Conservation (phyloP, 2,329 filamentous ascomycete genomes). For the Reticulascus tulasneorum region DNA sequence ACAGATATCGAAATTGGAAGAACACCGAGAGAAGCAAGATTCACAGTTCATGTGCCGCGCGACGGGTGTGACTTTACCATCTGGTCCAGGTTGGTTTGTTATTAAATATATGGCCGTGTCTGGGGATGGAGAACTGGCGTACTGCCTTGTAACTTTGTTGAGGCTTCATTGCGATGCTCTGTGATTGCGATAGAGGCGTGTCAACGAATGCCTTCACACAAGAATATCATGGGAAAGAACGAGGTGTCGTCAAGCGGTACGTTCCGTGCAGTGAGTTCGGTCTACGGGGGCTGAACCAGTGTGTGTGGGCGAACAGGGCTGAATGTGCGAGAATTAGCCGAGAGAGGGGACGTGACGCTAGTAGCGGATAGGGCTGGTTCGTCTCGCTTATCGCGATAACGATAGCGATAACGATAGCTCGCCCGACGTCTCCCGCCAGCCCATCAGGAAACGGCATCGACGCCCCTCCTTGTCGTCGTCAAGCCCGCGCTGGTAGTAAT, state of each 20-base stretch:
- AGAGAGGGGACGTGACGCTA: too few species aligned
- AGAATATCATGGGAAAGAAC: conserved; percentile 1
- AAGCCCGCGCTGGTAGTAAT: too few species aligned
- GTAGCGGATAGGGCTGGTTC: too few species aligned
- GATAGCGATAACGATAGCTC: conserved; percentile 4
- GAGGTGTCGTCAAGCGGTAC: conserved; percentile 11
- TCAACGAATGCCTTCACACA: background rate
- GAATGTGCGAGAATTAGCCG: conserved; percentile 1
- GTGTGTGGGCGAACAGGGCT: conserved; percentile 1
- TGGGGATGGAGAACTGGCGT: too few species aligned
- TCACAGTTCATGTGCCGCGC: background rate
- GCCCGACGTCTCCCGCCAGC: background rate
- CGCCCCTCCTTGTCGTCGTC: too few species aligned
- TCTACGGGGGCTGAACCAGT: background rate
- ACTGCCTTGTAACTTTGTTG: conserved; percentile 3
- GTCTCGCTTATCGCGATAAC: too few species aligned
- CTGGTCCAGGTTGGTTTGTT: conserved; percentile 1
- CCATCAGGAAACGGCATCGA: too few species aligned
- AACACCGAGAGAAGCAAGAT: too few species aligned
- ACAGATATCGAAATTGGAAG: too few species aligned
- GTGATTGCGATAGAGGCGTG: background rate
- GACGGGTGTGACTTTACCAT: conserved; percentile 1
- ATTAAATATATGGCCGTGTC: too few species aligned
- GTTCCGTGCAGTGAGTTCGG: background rate
- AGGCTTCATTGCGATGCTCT: background rate